These are phyloP conservation scores for Ascochyta pisi DNA, from an alignment of 2,329 filamentous ascomycete genomes.

Conservation along the genomic window DNA sequence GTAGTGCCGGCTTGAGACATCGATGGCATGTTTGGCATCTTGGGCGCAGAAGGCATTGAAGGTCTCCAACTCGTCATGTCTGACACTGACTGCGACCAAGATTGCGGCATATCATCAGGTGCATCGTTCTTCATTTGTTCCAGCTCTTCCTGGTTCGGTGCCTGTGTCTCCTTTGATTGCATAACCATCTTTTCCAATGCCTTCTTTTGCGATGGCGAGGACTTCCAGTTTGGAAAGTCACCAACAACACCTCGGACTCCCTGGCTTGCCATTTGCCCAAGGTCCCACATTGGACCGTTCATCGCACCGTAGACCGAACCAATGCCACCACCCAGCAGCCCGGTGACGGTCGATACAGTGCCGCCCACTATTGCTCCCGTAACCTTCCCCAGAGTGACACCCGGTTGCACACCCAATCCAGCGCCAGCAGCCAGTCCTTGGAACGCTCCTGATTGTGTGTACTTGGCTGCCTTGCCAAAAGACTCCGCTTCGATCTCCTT, in stretches of 20 bases:
- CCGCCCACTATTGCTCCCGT: conserved; percentile 48
- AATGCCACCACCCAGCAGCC: conserved; percentile 44
- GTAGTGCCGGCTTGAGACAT: conserved; percentile 22
- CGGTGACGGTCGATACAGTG: conserved; percentile 41
- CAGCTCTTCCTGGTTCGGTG: conserved; percentile 41
- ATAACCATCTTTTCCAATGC: conserved; percentile 49
- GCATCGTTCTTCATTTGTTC: conserved; percentile 45
- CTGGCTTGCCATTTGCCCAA: conserved; percentile 46
- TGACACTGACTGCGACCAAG: conserved; percentile 42
- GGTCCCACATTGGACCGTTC: conserved; percentile 45
- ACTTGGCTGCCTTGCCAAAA: conserved; percentile 52
- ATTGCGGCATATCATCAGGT: conserved; percentile 41
- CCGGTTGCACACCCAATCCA: conserved; percentile 47
- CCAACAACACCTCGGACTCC: conserved; percentile 44
- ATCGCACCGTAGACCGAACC: conserved; percentile 48
- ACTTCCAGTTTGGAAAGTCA: conserved; percentile 47
- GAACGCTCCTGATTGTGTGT: conserved; percentile 49
- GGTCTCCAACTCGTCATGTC: conserved; percentile 45
- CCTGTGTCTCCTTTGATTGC: conserved; percentile 44
- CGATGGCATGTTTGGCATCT: conserved; percentile 36
- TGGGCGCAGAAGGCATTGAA: conserved; percentile 34
- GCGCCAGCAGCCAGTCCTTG: conserved; percentile 50
- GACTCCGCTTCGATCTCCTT: conserved; percentile 52
- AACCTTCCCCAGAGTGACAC: conserved; percentile 44
- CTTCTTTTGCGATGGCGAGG: conserved; percentile 43